Conservation (phyloP, 495 filamentous ascomycete species). For the Daldinia childiae region DNA sequence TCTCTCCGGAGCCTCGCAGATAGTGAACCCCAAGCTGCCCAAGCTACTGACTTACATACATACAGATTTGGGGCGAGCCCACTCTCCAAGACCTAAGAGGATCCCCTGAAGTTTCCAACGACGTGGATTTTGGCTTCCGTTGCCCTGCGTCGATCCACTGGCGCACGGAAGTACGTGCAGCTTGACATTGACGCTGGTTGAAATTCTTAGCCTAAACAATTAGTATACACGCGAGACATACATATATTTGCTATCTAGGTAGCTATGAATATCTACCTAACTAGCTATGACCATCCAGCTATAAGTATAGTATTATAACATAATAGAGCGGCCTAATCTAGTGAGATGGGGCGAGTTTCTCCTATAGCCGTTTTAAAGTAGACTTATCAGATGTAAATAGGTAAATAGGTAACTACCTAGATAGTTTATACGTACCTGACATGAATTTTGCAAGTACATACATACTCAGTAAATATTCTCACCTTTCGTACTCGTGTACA, state of each 20-base stretch:
- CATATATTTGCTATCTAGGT: background rate
- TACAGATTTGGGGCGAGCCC: slow-evolving; percentile 24
- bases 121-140: slow-evolving; percentile 44
- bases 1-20: slow-evolving; percentile 44
- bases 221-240: background rate
- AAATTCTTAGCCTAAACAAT: slow-evolving; percentile 18
- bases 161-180: slow-evolving; percentile 41
- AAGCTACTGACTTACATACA: slow-evolving; percentile 14
- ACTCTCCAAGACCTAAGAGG: slow-evolving; percentile 10
- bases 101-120: slow-evolving; percentile 39
- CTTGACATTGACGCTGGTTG: slow-evolving; percentile 24
- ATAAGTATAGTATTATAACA: background rate
- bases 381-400: background rate
- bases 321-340: background rate
- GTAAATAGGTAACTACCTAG: too few species aligned
- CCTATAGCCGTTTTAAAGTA: background rate
- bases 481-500: slow-evolving; percentile 3
- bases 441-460: background rate
- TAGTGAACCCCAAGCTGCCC: slow-evolving; percentile 30
- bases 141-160: slow-evolving; percentile 42
- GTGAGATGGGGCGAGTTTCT: background rate
- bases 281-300: background rate
- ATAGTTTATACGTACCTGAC: background rate
- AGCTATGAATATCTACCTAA: background rate
- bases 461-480: background rate